These are phyloP conservation scores for Auricularia sp. DNA, from an alignment of 768 basidiomycete species.

Conservation along the genomic window DNA sequence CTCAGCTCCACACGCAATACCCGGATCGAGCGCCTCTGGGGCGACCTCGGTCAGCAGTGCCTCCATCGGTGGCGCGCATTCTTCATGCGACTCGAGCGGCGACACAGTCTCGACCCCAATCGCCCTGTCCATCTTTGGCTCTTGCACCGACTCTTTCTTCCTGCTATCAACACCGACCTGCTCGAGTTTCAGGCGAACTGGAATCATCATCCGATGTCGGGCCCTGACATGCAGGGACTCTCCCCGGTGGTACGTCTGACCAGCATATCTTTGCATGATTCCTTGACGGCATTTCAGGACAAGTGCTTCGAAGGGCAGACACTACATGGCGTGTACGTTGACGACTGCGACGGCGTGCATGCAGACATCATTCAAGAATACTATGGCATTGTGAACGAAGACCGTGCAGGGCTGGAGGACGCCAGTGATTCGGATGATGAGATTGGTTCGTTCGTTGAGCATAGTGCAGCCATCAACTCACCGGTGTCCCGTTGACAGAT, in stretches of 20 bases:
- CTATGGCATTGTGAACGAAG: neutral
- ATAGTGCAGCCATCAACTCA: too few relatives aligned
- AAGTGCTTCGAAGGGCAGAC: constrained; percentile 7
- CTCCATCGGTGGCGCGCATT: constrained; percentile 32
- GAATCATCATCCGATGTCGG: constrained; percentile 30
- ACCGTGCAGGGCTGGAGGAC: too few relatives aligned
- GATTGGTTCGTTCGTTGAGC: too few relatives aligned
- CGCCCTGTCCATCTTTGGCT: constrained; percentile 34
- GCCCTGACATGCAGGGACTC: constrained; percentile 14
- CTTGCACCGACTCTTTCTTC: constrained; percentile 31
- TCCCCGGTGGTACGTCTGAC: constrained; percentile 12
- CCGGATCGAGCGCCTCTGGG: constrained; percentile 36
- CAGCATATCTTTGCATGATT: neutral
- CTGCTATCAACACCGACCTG: constrained; percentile 29
- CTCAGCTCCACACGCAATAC: constrained; percentile 31
- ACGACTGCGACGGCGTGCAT: constrained; percentile 9
- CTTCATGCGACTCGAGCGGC: constrained; percentile 26
- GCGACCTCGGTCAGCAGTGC: constrained; percentile 34
- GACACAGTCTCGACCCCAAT: constrained; percentile 24
- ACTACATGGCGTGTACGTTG: constrained; percentile 5
- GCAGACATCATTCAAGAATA: constrained; percentile 5
- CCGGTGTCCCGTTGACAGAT: too few relatives aligned
- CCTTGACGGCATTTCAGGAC: constrained; percentile 7
- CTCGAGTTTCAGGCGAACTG: constrained; percentile 24
- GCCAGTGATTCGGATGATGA: too few relatives aligned